A percentile compares a stretch with the other conserved stretches of the same genome.
Evolutionary conservation across 2,329 filamentous ascomycete species (phyloP).

Genomic region (Thelonectria rubi): DNA sequence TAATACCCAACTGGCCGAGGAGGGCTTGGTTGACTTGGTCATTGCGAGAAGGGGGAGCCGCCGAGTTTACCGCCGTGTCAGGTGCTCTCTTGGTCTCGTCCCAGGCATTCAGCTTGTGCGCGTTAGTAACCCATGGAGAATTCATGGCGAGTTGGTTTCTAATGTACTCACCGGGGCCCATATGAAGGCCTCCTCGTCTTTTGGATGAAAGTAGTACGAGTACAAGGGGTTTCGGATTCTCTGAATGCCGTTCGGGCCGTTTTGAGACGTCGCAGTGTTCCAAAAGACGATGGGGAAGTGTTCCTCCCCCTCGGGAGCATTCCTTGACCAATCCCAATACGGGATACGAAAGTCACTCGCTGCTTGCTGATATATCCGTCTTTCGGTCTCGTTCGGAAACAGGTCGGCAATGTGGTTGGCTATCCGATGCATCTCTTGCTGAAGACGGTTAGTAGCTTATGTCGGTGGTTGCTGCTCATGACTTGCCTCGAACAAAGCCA

Average conservation of each 20-base stretch:
- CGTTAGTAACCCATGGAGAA: slow-evolving; percentile 9
- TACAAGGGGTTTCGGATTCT: slow-evolving; percentile 70
- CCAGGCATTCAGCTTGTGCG: slow-evolving; percentile 65
- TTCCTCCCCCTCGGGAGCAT: slow-evolving; percentile 58
- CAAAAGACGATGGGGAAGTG: slow-evolving; percentile 57
- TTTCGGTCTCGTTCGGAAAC: slow-evolving; percentile 57
- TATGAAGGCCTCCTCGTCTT: slow-evolving; percentile 66
- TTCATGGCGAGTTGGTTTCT: background rate
- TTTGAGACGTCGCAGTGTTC: slow-evolving; percentile 60
- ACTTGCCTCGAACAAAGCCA: slow-evolving; percentile 67
- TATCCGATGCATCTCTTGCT: slow-evolving; percentile 51
- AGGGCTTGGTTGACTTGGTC: slow-evolving; percentile 59
- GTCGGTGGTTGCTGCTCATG: background rate
- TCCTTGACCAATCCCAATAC: slow-evolving; percentile 67
- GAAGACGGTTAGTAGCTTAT: slow-evolving; percentile 27
- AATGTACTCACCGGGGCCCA: slow-evolving; percentile 64
- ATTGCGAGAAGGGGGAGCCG: slow-evolving; percentile 63
- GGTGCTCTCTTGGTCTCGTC: slow-evolving; percentile 68
- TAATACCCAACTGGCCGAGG: slow-evolving; percentile 57
- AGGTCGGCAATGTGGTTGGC: slow-evolving; percentile 56
- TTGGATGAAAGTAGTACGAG: slow-evolving; percentile 67
- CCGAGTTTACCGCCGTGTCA: slow-evolving; percentile 42
- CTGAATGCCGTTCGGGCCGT: slow-evolving; percentile 65
- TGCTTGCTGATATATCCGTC: slow-evolving; percentile 60
- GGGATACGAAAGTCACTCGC: slow-evolving; percentile 63